Percentiles rank a stretch among this genome's conserved stretches.
Evolutionary conservation across 345 rosid species (phyloP).

Genomic region (Populus nigra): DNA sequence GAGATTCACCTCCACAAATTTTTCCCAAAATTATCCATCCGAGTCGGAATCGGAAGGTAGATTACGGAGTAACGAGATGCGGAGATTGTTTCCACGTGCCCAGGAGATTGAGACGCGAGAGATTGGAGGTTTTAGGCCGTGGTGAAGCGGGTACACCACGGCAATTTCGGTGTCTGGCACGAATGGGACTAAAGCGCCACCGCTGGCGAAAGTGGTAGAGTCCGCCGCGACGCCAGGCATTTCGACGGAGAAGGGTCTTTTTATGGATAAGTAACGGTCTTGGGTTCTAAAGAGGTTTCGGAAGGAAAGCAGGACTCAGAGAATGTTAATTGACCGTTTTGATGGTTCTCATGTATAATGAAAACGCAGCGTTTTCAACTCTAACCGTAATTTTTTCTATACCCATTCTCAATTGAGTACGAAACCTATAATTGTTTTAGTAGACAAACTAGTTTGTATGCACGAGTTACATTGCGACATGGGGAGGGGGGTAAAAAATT

Average conservation of each 20-base stretch:
- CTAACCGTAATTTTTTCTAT: background rate
- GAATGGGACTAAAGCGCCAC: slow-evolving; percentile 44
- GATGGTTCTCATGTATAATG: no score
- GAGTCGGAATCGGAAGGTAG: slow-evolving; percentile 26
- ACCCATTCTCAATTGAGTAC: no score
- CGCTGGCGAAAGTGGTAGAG: slow-evolving; percentile 24
- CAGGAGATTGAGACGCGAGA: slow-evolving; percentile 78
- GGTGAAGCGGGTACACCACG: slow-evolving; percentile 48
- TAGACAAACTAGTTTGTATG: no score
- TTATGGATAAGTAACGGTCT: background rate
- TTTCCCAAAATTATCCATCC: slow-evolving; percentile 45
- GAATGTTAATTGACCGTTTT: background rate
- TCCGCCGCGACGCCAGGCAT: slow-evolving; percentile 47
- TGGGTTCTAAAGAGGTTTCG: slow-evolving; percentile 43
- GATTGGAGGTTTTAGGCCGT: slow-evolving; percentile 62
- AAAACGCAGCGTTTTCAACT: background rate
- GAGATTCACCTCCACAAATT: slow-evolving; percentile 67
- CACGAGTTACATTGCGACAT: no score
- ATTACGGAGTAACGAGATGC: slow-evolving; percentile 53
- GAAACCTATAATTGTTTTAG: no score
- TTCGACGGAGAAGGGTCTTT: background rate
- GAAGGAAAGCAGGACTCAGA: background rate
- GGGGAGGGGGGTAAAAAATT: no score
- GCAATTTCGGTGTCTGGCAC: slow-evolving; percentile 30
- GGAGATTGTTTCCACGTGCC: slow-evolving; percentile 80